A percentile compares a stretch with the other conserved stretches of the same genome.
phyloP scores from a whole-genome alignment of 2,329 filamentous ascomycete genomes.

The Lachnellula cervina region DNA sequence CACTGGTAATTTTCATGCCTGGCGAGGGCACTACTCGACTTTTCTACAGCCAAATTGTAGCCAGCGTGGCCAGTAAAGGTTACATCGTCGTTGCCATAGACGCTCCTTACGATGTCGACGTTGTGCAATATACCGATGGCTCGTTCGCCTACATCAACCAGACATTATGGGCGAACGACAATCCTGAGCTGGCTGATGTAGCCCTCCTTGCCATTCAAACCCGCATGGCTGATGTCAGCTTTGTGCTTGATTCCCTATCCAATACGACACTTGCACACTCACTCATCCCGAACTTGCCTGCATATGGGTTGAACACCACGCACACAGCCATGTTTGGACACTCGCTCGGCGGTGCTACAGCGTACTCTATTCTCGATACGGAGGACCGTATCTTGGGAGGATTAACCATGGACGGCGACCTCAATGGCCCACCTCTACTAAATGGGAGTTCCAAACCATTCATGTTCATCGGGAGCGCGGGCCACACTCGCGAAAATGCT shows the following conservation, averaged over 20 bases:
- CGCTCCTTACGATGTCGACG: constrained; percentile 33
- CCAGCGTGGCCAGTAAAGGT: constrained; percentile 32
- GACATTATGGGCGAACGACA: constrained; percentile 15
- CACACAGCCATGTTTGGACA: constrained; percentile 30
- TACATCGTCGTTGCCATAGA: constrained; percentile 34
- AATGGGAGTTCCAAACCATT: constrained; percentile 30
- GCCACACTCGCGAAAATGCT: constrained; percentile 18
- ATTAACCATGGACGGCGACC: constrained; percentile 36
- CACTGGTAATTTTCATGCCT: constrained; percentile 33
- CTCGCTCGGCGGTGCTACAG: constrained; percentile 32
- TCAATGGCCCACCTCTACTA: constrained; percentile 27
- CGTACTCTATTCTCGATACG: constrained; percentile 29
- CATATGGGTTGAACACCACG: background rate
- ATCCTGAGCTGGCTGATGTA: too few species aligned
- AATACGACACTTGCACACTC: background rate
- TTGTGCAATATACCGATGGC: constrained; percentile 33
- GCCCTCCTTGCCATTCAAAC: constrained; percentile 13
- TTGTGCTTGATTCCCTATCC: constrained; percentile 22
- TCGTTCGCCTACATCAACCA: constrained; percentile 7
- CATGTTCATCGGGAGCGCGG: constrained; percentile 30
- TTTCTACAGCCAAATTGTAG: constrained; percentile 30
- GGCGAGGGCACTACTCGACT: constrained; percentile 28
- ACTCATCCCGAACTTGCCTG: background rate
- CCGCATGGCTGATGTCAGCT: constrained; percentile 22
- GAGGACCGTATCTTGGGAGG: constrained; percentile 33